Evolutionary conservation across 305 asterid genomes (phyloP), one percentile per base, ranked within the genome.

Genomic region (Euphrasia arctica): DNA sequence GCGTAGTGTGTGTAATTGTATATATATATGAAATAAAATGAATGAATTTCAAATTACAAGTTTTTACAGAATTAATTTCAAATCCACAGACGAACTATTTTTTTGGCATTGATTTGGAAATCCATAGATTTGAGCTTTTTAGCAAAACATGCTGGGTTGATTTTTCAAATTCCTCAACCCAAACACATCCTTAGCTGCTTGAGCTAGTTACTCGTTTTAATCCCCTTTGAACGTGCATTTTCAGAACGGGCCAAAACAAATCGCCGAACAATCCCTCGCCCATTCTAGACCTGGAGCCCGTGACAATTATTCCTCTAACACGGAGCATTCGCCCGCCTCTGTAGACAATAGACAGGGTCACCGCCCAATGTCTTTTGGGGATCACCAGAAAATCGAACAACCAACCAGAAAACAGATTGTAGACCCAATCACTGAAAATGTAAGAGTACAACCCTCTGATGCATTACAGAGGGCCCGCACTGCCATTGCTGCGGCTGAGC

Each of bases 401-500:
- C 67, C 85, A 34, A 45, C 25, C 50, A 56, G 69, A 45, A 67
- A 69, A 65, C 66, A 27, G 63, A 77, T 13, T 42, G 62, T 52
- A 18, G 67, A 64, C 39, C 67, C 82, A 14, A 5, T 58, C 10
- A 18, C 57, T 39, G 79, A 62, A 51, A 75, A 74, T 62, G 51
- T 68, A 49, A 75, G 71, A 72, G 27, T 70, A 28, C 77, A 67
- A 50, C 43, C 91, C 42, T 74, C 79, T 10, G 89, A 85, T 58
- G 85, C 63, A n/a, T 32, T 89, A 72, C 82, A 81, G 77, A 80
- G 63, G 76, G 98, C 96, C 65, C 87, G 84, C 6, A 68, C 77
- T 72, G 95, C 98, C 48, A 85, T 91, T 71, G 81, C 84, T 63
- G 92, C 96, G 25, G 98, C 96, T 31, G 91, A 91, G 11, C 95